Conservation (phyloP, 768 basidiomycete genomes). For the Podaxis sp. region DNA sequence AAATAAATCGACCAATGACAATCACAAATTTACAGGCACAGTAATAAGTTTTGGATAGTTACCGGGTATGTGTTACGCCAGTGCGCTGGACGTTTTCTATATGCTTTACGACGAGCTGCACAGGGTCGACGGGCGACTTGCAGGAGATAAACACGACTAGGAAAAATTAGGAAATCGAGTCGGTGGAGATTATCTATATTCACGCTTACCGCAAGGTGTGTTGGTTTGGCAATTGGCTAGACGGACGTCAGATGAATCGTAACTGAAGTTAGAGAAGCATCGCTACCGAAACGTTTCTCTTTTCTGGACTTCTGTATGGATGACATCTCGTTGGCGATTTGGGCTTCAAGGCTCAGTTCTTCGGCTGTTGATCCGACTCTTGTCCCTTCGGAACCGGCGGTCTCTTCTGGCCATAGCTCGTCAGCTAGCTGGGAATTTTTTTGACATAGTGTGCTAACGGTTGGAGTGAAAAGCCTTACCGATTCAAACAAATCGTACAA, state of each 20-base stretch:
- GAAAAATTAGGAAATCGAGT: slow-evolving; percentile 7
- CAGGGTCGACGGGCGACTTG: slow-evolving; percentile 74
- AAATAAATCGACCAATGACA: not conserved
- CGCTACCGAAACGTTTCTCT: slow-evolving; percentile 63
- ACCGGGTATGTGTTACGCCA: slow-evolving; percentile 68
- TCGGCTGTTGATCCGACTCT: slow-evolving; percentile 27
- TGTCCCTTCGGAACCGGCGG: slow-evolving; percentile 31
- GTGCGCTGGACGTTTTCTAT: slow-evolving; percentile 60
- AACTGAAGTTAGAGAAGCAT: slow-evolving; percentile 1
- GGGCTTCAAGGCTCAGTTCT: slow-evolving; percentile 60
- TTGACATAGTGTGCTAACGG: slow-evolving; percentile 5
- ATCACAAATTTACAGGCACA: not conserved
- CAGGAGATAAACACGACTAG: slow-evolving; percentile 81
- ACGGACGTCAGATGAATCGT: not conserved
- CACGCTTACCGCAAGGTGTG: slow-evolving; percentile 67
- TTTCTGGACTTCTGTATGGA: slow-evolving; percentile 64
- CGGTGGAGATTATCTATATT: not conserved
- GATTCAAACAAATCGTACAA: slow-evolving; percentile 76
- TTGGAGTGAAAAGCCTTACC: slow-evolving; percentile 38
- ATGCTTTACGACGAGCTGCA: slow-evolving; percentile 63
- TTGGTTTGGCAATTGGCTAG: slow-evolving; percentile 76
- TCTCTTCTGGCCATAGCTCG: slow-evolving; percentile 64
- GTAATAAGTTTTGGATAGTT: slow-evolving; percentile 16
- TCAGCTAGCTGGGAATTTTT: slow-evolving; percentile 51
- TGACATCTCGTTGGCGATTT: slow-evolving; percentile 70